Evolutionary conservation across 345 rosid species (phyloP).

Genomic region (Turritis glabra): DNA sequence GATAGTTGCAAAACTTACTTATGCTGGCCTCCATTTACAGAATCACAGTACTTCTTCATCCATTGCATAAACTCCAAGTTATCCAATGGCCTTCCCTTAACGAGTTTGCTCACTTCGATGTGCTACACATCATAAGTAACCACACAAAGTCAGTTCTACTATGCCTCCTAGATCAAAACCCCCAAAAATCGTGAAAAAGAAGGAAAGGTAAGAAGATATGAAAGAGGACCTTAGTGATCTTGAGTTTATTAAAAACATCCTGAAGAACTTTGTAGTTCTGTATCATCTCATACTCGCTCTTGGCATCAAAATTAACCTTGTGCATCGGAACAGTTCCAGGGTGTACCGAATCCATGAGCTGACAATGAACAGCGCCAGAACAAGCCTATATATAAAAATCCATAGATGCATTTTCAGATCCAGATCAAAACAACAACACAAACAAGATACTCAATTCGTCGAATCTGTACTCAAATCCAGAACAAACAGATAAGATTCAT

Average conservation of each 20-base stretch:
- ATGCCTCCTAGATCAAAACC: not conserved
- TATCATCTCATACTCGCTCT: slow-evolving; percentile 97
- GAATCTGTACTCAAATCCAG: not conserved
- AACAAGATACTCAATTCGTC: not conserved
- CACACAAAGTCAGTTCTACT: slow-evolving; percentile 3
- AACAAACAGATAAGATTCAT: not conserved
- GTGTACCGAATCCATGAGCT: slow-evolving; percentile 88
- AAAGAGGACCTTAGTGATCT: slow-evolving; percentile 76
- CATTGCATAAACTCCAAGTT: slow-evolving; percentile 98
- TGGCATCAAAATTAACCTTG: slow-evolving; percentile 95
- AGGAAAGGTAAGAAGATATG: not conserved
- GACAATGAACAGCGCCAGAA: slow-evolving; percentile 91
- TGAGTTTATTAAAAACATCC: slow-evolving; percentile 94
- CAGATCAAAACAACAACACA: not conserved
- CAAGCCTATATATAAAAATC: slow-evolving; percentile 60
- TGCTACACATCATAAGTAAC: slow-evolving; percentile 50
- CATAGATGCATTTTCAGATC: not conserved
- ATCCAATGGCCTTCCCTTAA: slow-evolving; percentile 95
- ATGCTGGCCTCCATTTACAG: slow-evolving; percentile 64
- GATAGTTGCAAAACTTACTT: slow-evolving; percentile 41
- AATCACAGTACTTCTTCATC: slow-evolving; percentile 96
- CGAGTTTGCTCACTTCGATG: slow-evolving; percentile 86
- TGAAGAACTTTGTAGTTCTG: slow-evolving; percentile 97
- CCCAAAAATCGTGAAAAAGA: not conserved
- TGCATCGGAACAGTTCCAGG: slow-evolving; percentile 97